Conservation (phyloP, 164 flowering plant genomes). For the Vitis cinerea region DNA sequence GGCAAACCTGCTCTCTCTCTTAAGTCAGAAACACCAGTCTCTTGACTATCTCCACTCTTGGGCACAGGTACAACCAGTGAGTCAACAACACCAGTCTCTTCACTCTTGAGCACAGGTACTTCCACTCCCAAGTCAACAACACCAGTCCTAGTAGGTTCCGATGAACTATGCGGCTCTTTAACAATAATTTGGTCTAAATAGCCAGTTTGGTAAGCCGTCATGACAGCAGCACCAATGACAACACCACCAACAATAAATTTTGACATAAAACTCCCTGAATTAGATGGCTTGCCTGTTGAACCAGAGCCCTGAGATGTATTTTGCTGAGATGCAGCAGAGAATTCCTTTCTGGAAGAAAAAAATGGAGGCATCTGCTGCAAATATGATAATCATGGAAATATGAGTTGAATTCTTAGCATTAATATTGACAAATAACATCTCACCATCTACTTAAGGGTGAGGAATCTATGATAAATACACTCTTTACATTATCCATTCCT, state of each 20-base stretch:
- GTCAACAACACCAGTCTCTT: too few relatives aligned
- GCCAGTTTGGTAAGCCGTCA: slow-evolving; percentile 61
- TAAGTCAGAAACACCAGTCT: too few relatives aligned
- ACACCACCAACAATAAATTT: slow-evolving; percentile 51
- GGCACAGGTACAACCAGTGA: too few relatives aligned
- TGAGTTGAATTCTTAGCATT: background rate
- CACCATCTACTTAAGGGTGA: background rate
- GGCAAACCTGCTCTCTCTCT: too few relatives aligned
- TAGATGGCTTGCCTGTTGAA: slow-evolving; percentile 36
- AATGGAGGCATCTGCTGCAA: slow-evolving; percentile 41
- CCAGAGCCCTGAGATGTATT: slow-evolving; percentile 29
- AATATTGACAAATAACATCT: background rate
- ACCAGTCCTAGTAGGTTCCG: slow-evolving; percentile 5
- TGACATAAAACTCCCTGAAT: slow-evolving; percentile 28
- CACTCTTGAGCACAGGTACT: too few relatives aligned
- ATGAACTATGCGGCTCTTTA: slow-evolving; percentile 24
- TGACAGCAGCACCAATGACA: slow-evolving; percentile 47
- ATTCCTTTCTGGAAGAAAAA: slow-evolving; percentile 48
- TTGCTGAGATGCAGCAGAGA: slow-evolving; percentile 38
- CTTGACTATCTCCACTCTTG: too few relatives aligned
- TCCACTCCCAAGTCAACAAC: background rate
- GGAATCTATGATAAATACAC: too few relatives aligned
- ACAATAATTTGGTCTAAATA: slow-evolving; percentile 37
- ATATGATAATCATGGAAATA: background rate
- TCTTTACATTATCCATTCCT: too few relatives aligned